Conservation (phyloP, 139 green algal genomes). For the Diplosphaera chodatii region DNA sequence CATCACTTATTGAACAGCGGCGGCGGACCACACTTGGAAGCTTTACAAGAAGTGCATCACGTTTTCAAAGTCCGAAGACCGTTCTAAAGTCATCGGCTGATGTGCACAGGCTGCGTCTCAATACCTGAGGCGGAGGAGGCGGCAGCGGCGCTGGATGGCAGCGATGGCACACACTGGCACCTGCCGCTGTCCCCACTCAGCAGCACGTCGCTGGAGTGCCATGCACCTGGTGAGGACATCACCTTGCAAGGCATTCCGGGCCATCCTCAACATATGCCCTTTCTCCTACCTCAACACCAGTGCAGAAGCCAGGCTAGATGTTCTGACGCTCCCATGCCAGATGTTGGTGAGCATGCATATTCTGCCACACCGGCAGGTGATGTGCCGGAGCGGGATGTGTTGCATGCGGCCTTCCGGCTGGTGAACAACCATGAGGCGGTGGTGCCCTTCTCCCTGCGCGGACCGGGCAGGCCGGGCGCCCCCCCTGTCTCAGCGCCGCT, state of each 20-base stretch:
- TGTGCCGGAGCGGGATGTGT: slow-evolving; percentile 43
- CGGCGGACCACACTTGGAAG: no score
- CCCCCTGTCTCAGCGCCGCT: slow-evolving; percentile 69
- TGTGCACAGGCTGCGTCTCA: slow-evolving; percentile 42
- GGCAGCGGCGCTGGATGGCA: slow-evolving; percentile 66
- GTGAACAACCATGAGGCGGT: slow-evolving; percentile 71
- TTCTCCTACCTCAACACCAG: no score
- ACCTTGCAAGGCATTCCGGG: no score
- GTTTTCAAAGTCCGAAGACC: no score
- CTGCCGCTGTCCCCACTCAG: slow-evolving; percentile 69
- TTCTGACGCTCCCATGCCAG: no score
- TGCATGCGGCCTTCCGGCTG: slow-evolving; percentile 56
- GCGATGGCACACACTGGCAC: slow-evolving; percentile 59
- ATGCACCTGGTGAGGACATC: no score
- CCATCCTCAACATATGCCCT: no score
- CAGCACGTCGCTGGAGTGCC: no score
- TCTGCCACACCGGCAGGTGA: slow-evolving; percentile 36
- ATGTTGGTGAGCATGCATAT: background rate
- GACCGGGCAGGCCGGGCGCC: slow-evolving; percentile 48
- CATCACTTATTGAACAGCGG: no score
- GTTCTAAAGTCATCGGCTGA: no score
- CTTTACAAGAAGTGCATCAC: no score
- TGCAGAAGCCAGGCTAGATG: no score
- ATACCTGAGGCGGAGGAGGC: slow-evolving; percentile 36
- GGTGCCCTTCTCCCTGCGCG: slow-evolving; percentile 72